Evolutionary conservation across 768 basidiomycete genomes (phyloP).

Genomic region (Leccinum longicurvipes): DNA sequence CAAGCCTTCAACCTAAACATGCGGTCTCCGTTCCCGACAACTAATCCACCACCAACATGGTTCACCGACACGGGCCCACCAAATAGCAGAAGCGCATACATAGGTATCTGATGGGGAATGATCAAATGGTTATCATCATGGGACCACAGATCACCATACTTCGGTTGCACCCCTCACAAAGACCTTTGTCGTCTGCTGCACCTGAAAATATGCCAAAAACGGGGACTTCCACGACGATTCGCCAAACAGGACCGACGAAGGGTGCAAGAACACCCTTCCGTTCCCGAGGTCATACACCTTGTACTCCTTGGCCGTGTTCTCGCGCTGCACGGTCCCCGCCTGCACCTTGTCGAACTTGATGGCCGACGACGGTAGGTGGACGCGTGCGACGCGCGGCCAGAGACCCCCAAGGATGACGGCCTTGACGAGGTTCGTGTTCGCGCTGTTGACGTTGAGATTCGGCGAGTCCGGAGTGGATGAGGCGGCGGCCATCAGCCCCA

Average conservation of each 20-base stretch:
- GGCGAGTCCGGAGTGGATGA: slow-evolving; percentile 43
- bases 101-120: slow-evolving; percentile 55
- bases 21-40: slow-evolving; percentile 51
- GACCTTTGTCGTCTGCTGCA: slow-evolving; percentile 77
- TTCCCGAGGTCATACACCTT: slow-evolving; percentile 69
- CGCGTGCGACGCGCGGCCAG: slow-evolving; percentile 79
- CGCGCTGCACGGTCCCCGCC: slow-evolving; percentile 79
- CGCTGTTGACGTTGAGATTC: slow-evolving; percentile 60
- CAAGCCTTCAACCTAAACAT: slow-evolving; percentile 69
- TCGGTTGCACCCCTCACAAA: slow-evolving; percentile 87
- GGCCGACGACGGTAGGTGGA: slow-evolving; percentile 67
- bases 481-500: slow-evolving; percentile 61
- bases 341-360: slow-evolving; percentile 85
- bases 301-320: slow-evolving; percentile 81
- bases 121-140: not conserved
- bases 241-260: slow-evolving; percentile 74
- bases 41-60: slow-evolving; percentile 76
- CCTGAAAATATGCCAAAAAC: slow-evolving; percentile 82
- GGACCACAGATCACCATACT: slow-evolving; percentile 43
- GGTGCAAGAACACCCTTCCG: slow-evolving; percentile 77
- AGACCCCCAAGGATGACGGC: slow-evolving; percentile 82
- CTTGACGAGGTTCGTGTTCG: slow-evolving; percentile 75
- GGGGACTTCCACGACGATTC: slow-evolving; percentile 71
- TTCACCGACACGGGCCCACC: slow-evolving; percentile 78
- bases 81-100: slow-evolving; percentile 83